Conservation (phyloP, 2,329 filamentous ascomycete genomes). For the Cordyceps javanica region DNA sequence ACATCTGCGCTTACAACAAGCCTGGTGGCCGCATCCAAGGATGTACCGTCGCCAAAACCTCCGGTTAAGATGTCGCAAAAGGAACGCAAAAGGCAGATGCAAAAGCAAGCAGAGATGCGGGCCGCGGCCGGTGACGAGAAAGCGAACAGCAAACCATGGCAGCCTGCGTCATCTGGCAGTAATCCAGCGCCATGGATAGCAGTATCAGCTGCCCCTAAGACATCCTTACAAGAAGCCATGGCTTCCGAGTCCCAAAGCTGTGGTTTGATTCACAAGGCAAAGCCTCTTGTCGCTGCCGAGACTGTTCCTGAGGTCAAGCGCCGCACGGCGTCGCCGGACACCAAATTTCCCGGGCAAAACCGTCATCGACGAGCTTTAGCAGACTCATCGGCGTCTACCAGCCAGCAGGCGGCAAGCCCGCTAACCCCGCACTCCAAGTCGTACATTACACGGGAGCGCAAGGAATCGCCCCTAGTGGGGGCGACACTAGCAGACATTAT, state of each 20-base stretch:
- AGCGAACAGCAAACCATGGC: conserved; percentile 36
- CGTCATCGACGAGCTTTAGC: conserved; percentile 29
- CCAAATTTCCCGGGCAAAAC: conserved; percentile 54
- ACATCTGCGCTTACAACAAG: conserved; percentile 49
- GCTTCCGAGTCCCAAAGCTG: conserved; percentile 23
- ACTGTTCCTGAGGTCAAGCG: conserved; percentile 33
- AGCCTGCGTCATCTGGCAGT: conserved; percentile 31
- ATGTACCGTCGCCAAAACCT: conserved; percentile 27
- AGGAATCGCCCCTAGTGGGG: conserved; percentile 58
- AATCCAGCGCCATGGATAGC: conserved; percentile 62
- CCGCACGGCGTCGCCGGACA: conserved; percentile 55
- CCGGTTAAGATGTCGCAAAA: conserved; percentile 76
- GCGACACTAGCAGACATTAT: conserved; percentile 85
- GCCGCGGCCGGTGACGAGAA: conserved; percentile 30
- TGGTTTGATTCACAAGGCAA: conserved; percentile 27
- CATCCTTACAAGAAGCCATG: conserved; percentile 45
- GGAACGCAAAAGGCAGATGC: conserved; percentile 78
- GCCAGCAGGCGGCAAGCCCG: conserved; percentile 30
- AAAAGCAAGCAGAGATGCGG: conserved; percentile 51
- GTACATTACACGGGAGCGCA: conserved; percentile 51
- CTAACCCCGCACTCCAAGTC: conserved; percentile 55
- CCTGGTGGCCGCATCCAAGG: conserved; percentile 42
- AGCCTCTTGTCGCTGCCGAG: conserved; percentile 39
- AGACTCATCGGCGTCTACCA: conserved; percentile 20
- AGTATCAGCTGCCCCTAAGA: conserved; percentile 40